These are phyloP conservation scores for Blumeria hordei DNA, from an alignment of 2,329 filamentous ascomycete genomes.

Conservation along the genomic window DNA sequence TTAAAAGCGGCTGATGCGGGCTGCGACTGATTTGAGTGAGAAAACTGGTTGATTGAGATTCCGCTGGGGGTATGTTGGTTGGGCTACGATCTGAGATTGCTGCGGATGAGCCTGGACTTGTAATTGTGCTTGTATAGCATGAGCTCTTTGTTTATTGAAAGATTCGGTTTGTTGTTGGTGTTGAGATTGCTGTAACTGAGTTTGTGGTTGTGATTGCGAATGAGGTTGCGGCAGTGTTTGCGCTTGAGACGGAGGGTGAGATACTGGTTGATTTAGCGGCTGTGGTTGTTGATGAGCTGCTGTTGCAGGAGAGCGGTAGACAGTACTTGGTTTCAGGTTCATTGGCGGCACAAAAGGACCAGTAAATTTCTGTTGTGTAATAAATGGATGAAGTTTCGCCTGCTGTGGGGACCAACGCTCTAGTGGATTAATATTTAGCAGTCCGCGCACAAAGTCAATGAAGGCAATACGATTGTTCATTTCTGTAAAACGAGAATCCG, in stretches of 20 bases:
- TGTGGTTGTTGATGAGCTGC: conserved; percentile 69
- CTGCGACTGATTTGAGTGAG: conserved; percentile 13
- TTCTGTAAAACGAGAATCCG: conserved; percentile 30
- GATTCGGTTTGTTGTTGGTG: conserved; percentile 60
- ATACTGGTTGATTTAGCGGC: conserved; percentile 82
- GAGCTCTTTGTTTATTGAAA: conserved; percentile 71
- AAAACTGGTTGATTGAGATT: conserved; percentile 25
- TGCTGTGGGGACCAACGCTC: conserved; percentile 97
- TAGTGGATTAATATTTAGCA: conserved; percentile 83
- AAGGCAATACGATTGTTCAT: conserved; percentile 96
- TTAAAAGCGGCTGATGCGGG: too few species aligned
- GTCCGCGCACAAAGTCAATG: conserved; percentile 87
- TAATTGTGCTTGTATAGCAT: conserved; percentile 22
- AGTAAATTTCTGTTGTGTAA: conserved; percentile 93
- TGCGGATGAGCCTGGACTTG: conserved; percentile 20
- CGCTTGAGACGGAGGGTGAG: conserved; percentile 47
- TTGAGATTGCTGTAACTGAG: too few species aligned
- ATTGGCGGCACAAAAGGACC: conserved; percentile 91
- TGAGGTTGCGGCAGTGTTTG: conserved; percentile 24
- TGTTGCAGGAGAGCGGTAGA: conserved; percentile 70
- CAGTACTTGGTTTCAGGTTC: conserved; percentile 73
- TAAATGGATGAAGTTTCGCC: conserved; percentile 91
- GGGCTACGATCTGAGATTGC: conserved; percentile 21
- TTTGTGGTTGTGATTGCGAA: conserved; percentile 12
- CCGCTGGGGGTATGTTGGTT: conserved; percentile 36